Percentiles rank a stretch among this genome's conserved stretches.
Conservation (phyloP, 345 rosid genomes). For the Lepidium sativum region DNA sequence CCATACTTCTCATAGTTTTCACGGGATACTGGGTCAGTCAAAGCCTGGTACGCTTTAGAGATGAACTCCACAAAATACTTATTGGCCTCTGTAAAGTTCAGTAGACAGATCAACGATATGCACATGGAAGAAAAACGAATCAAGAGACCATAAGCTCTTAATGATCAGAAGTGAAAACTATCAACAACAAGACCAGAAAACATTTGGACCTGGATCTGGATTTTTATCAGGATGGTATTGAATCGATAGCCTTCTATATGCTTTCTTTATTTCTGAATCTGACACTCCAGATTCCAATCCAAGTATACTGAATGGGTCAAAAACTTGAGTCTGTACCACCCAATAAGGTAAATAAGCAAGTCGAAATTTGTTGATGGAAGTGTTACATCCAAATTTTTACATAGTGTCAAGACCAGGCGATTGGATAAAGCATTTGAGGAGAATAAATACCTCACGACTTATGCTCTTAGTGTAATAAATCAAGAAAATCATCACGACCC, state of each 20-base stretch:
- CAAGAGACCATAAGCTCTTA: neutral
- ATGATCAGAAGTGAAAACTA: neutral
- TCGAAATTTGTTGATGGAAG: neutral
- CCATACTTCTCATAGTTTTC: constrained; percentile 98
- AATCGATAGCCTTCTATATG: constrained; percentile 80
- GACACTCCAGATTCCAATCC: constrained; percentile 70
- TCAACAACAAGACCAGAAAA: constrained; percentile 21
- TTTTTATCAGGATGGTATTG: constrained; percentile 98
- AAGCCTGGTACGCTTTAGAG: constrained; percentile 94
- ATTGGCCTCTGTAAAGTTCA: constrained; percentile 57
- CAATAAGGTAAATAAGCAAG: constrained; percentile 1
- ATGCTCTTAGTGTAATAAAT: constrained; percentile 77
- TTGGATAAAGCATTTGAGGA: neutral
- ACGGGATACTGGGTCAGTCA: constrained; percentile 84
- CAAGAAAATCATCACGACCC: constrained; percentile 83
- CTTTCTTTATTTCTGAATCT: constrained; percentile 85
- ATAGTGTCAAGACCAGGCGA: neutral
- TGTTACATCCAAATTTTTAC: neutral
- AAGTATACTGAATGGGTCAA: constrained; percentile 82
- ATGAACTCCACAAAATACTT: constrained; percentile 79
- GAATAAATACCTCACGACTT: constrained; percentile 63
- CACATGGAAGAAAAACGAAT: neutral
- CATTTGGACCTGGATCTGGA: constrained; percentile 90
- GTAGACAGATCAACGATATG: constrained; percentile 3
- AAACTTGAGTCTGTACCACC: constrained; percentile 59